Percentiles rank a stretch among this genome's conserved stretches.
Evolutionary conservation across 495 filamentous ascomycete species (phyloP).

Genomic region (Cercophora samala): DNA sequence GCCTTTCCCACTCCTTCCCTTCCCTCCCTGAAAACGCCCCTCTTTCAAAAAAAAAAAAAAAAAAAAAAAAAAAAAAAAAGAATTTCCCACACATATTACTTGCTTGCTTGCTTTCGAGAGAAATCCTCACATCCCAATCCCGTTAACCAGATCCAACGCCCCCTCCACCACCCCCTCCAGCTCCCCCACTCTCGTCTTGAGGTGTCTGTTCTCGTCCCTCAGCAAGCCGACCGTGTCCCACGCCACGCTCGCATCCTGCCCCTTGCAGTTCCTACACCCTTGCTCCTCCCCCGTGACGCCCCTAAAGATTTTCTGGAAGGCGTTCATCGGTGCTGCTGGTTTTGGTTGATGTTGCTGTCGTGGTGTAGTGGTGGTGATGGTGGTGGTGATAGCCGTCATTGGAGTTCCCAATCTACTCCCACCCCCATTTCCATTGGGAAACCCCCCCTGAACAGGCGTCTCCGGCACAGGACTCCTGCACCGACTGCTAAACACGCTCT

Average conservation of each 20-base stretch:
- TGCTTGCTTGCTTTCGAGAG: too few relatives aligned
- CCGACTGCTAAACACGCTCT: constrained; percentile 60
- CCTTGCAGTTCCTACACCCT: constrained; percentile 59
- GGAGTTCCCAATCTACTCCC: constrained; percentile 12
- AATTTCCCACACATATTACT: too few relatives aligned
- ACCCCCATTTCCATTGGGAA: not conserved
- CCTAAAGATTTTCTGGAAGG: constrained; percentile 52
- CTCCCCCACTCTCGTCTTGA: constrained; percentile 65
- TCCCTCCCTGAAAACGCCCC: too few relatives aligned
- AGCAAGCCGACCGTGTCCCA: constrained; percentile 69
- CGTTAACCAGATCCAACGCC: constrained; percentile 62
- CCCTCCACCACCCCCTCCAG: constrained; percentile 68
- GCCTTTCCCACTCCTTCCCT: too few relatives aligned
- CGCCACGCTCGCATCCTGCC: constrained; percentile 60
- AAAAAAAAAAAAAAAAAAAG: too few relatives aligned
- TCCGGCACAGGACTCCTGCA: constrained; percentile 46
- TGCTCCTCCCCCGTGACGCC: constrained; percentile 40
- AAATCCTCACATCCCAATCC: constrained; percentile 34
- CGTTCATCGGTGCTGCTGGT: constrained; percentile 34
- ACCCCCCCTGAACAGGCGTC: not conserved
- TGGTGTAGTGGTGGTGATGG: constrained; percentile 12
- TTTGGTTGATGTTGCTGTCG: constrained; percentile 14
- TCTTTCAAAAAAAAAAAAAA: too few relatives aligned
- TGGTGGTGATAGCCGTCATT: too few relatives aligned
- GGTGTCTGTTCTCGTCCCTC: constrained; percentile 66